A percentile compares a stretch with the other conserved stretches of the same genome.
phyloP scores from a whole-genome alignment of 1,139 yeast genomes.

The Geotrichum carabidarum region DNA sequence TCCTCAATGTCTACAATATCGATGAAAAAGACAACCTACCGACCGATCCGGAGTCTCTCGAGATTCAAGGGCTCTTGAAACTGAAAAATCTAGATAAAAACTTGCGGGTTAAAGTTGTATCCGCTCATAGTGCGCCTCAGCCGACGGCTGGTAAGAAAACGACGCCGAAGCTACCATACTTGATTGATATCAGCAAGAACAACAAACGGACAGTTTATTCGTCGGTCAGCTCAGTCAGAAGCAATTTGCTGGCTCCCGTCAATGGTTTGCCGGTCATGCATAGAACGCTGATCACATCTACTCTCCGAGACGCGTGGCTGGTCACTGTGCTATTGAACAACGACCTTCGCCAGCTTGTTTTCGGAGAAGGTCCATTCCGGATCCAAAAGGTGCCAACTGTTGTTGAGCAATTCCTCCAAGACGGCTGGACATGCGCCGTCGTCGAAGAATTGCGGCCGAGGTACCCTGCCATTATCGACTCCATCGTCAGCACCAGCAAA shows the following conservation, averaged over 20 bases:
- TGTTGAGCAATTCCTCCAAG: slow-evolving; percentile 15
- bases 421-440: slow-evolving; percentile 13
- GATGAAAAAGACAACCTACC: slow-evolving; percentile 25
- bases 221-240: slow-evolving; percentile 10
- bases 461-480: slow-evolving; percentile 16
- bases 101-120: slow-evolving; percentile 9
- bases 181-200: slow-evolving; percentile 15
- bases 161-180: slow-evolving; percentile 25
- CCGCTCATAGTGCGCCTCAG: slow-evolving; percentile 24
- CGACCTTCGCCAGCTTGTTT: slow-evolving; percentile 14
- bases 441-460: slow-evolving; percentile 13
- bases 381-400: slow-evolving; percentile 4
- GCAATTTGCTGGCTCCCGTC: slow-evolving; percentile 9
- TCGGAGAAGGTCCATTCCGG: slow-evolving; percentile 19
- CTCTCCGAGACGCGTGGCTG: slow-evolving; percentile 35
- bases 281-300: slow-evolving; percentile 28
- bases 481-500: background rate
- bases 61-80: slow-evolving; percentile 26
- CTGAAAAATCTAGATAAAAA: slow-evolving; percentile 15
- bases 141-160: slow-evolving; percentile 17
- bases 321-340: slow-evolving; percentile 25
- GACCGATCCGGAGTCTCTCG: slow-evolving; percentile 34
- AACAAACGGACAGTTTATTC: slow-evolving; percentile 15
- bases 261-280: slow-evolving; percentile 22
- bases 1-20: slow-evolving; percentile 29